phyloP scores from a whole-genome alignment of 2,329 filamentous ascomycete genomes.

The Nigrospora sphaerica region DNA sequence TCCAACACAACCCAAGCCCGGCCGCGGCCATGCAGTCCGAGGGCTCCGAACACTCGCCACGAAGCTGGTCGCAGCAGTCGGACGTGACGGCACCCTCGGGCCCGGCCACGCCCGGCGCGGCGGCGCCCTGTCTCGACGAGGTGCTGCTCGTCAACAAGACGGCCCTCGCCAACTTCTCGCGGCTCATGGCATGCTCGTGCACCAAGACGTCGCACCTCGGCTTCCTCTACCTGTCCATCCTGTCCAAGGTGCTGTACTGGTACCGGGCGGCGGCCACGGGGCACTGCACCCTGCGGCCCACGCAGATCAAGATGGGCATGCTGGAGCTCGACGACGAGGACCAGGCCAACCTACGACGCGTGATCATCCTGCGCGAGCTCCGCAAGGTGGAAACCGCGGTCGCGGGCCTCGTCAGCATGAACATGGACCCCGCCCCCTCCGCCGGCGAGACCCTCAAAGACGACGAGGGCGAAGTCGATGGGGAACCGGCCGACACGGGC shows the following conservation, averaged over 20 bases:
- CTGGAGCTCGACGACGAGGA: conserved; percentile 5
- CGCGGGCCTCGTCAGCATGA: conserved; percentile 1
- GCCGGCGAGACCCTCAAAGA: too few species aligned
- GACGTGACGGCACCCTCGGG: too few species aligned
- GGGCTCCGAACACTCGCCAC: too few species aligned
- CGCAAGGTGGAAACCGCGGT: conserved; percentile 1
- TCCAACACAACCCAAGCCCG: neutral
- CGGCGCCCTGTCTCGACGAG: conserved; percentile 5
- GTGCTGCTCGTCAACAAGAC: conserved; percentile 5
- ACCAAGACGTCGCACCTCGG: conserved; percentile 4
- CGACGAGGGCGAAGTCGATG: too few species aligned
- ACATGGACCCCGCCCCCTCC: neutral
- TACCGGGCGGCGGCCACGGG: conserved; percentile 5
- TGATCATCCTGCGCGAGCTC: conserved; percentile 6
- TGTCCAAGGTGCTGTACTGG: conserved; percentile 8
- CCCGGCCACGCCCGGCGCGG: neutral
- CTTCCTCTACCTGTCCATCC: conserved; percentile 6
- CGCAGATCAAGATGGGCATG: conserved; percentile 4
- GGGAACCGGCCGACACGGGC: too few species aligned
- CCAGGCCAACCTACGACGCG: conserved; percentile 2
- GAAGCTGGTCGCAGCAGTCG: too few species aligned
- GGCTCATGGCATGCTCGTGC: conserved; percentile 7
- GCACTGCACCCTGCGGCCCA: conserved; percentile 3
- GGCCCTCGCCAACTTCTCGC: conserved; percentile 2
- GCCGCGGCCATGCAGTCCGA: neutral